Conservation (phyloP, 306 rosid genomes). For the Ceratonia siliqua region DNA sequence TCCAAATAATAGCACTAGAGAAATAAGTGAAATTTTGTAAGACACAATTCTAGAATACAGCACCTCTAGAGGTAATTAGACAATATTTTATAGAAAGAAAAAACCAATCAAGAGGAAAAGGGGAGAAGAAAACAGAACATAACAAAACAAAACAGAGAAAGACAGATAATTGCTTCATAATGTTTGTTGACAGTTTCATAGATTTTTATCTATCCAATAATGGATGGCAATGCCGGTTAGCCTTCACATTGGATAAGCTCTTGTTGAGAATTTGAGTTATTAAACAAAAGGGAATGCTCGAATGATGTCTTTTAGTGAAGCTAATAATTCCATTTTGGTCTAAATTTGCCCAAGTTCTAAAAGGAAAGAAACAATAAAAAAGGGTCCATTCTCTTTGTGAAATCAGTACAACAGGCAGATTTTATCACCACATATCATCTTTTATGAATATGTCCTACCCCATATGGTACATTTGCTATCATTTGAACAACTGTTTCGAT, state of each 20-base stretch:
- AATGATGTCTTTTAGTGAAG: neutral
- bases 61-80: too few relatives aligned
- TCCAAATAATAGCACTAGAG: too few relatives aligned
- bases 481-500: neutral
- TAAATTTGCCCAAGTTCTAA: neutral
- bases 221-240: neutral
- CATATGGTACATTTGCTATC: neutral
- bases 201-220: neutral
- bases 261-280: neutral
- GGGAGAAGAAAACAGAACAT: neutral
- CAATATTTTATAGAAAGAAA: too few relatives aligned
- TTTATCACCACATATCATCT: neutral
- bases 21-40: too few relatives aligned
- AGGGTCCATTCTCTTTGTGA: neutral
- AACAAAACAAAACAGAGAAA: constrained; percentile 8
- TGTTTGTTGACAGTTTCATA: neutral
- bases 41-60: too few relatives aligned
- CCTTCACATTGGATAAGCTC: neutral
- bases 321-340: neutral
- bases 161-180: neutral
- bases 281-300: neutral
- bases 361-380: neutral
- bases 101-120: neutral
- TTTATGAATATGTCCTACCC: neutral
- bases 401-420: neutral